These are phyloP conservation scores for Penicillium hordei DNA, from an alignment of 2,329 filamentous ascomycete genomes.

Conservation along the genomic window DNA sequence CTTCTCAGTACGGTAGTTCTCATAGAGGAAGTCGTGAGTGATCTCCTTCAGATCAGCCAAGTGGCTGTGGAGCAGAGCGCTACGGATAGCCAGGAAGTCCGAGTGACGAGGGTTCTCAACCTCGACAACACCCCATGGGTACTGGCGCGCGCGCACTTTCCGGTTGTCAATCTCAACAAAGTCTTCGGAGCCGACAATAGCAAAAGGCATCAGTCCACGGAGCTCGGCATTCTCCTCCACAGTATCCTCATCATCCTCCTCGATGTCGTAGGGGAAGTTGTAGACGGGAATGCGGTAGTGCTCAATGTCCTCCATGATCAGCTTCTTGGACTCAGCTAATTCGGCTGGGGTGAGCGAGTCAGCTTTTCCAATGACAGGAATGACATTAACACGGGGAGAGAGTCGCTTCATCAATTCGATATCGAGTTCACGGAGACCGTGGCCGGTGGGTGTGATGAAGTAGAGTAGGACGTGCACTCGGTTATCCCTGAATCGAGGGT, in stretches of 20 bases:
- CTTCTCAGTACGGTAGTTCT: slow-evolving; percentile 99
- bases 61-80: slow-evolving; percentile 94
- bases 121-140: slow-evolving; percentile 98
- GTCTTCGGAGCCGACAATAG: slow-evolving; percentile 97
- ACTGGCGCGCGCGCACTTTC: slow-evolving; percentile 90
- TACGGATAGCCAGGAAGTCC: slow-evolving; percentile 96
- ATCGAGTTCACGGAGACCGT: slow-evolving; percentile 96
- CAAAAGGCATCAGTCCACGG: slow-evolving; percentile 95
- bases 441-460: slow-evolving; percentile 98
- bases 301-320: slow-evolving; percentile 99
- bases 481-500: slow-evolving; percentile 98
- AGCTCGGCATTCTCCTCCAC: slow-evolving; percentile 99
- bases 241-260: slow-evolving; percentile 98
- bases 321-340: slow-evolving; percentile 98
- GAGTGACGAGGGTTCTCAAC: slow-evolving; percentile 99
- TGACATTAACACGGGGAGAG: slow-evolving; percentile 96
- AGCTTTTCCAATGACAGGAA: slow-evolving; percentile 97
- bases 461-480: slow-evolving; percentile 97
- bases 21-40: slow-evolving; percentile 98
- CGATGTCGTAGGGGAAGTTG: slow-evolving; percentile 99
- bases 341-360: slow-evolving; percentile 95
- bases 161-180: slow-evolving; percentile 90
- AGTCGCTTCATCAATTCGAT: slow-evolving; percentile 99
- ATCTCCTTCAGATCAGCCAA: slow-evolving; percentile 98
- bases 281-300: slow-evolving; percentile 99